Evolutionary conservation across 1,284 basidiomycete genomes (phyloP).

Genomic region (Tetrapyrgos nigripes): DNA sequence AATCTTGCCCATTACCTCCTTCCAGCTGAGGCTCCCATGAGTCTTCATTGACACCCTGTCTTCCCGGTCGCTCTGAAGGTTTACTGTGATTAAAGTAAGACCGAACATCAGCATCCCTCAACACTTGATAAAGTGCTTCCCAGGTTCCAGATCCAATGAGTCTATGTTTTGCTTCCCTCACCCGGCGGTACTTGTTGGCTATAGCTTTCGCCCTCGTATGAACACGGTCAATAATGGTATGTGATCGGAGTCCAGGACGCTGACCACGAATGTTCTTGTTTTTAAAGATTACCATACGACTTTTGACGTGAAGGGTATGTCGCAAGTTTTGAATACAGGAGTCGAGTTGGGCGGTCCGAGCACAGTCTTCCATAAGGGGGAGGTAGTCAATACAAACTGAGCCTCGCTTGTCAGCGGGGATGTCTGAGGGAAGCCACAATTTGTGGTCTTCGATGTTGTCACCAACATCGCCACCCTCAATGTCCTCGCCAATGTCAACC

Average conservation of each 20-base stretch:
- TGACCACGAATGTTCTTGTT: constrained; percentile 24
- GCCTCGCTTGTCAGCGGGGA: constrained; percentile 7
- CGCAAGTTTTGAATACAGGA: constrained; percentile 18
- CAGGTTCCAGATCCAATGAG: constrained; percentile 2
- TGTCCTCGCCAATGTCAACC: not conserved
- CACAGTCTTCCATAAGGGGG: constrained; percentile 14
- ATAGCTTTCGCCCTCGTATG: constrained; percentile 5
- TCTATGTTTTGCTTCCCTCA: not conserved
- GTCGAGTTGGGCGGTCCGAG: constrained; percentile 18
- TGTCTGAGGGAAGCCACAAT: constrained; percentile 23
- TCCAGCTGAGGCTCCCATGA: not conserved
- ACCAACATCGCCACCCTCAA: not conserved
- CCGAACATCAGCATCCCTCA: constrained; percentile 1
- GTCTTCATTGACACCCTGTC: not conserved
- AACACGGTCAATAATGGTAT: constrained; percentile 19
- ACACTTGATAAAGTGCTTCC: not conserved
- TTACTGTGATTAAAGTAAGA: not conserved
- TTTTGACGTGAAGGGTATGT: constrained; percentile 21
- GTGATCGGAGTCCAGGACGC: constrained; percentile 16
- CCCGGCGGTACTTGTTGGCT: not conserved
- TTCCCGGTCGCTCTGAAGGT: not conserved
- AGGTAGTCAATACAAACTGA: constrained; percentile 16
- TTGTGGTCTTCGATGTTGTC: constrained; percentile 17
- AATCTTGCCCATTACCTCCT: not conserved
- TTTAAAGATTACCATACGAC: constrained; percentile 21